Conservation (phyloP, 768 basidiomycete species). For the Collybia sordida region DNA sequence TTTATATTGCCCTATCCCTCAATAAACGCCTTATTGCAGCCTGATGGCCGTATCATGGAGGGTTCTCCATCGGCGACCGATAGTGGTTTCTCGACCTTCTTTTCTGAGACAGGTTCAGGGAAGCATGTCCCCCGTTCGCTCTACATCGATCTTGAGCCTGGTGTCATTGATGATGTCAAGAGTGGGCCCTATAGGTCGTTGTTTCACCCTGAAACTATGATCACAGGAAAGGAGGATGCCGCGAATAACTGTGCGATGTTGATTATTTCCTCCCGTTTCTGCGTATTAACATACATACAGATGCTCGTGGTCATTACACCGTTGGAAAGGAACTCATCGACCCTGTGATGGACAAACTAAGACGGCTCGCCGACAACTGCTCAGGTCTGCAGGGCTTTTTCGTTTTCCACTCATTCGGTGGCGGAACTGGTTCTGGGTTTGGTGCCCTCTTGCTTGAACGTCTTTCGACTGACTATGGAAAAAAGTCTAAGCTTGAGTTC, state of each 20-base stretch:
- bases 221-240: slow-evolving; percentile 99
- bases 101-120: slow-evolving; percentile 95
- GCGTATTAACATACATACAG: slow-evolving; percentile 36
- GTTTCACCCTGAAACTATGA: slow-evolving; percentile 98
- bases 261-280: neutral
- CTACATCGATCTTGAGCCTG: slow-evolving; percentile 96
- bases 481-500: slow-evolving; percentile 99
- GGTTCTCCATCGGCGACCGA: slow-evolving; percentile 73
- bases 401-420: slow-evolving; percentile 99
- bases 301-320: slow-evolving; percentile 98
- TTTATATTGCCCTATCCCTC: slow-evolving; percentile 16
- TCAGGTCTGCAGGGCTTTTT: slow-evolving; percentile 99
- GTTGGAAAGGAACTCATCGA: slow-evolving; percentile 99
- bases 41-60: slow-evolving; percentile 89
- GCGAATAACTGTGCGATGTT: slow-evolving; percentile 88
- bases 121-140: slow-evolving; percentile 98
- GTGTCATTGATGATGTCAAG: slow-evolving; percentile 96
- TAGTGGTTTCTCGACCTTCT: slow-evolving; percentile 98
- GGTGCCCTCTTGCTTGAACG: slow-evolving; percentile 97
- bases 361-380: slow-evolving; percentile 97
- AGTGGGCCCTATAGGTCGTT: slow-evolving; percentile 94
- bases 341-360: slow-evolving; percentile 94
- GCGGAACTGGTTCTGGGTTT: slow-evolving; percentile 99
- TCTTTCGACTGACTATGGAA: slow-evolving; percentile 97
- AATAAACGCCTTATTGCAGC: slow-evolving; percentile 45